Conservation (phyloP, 2,329 filamentous ascomycete genomes). For the Gaeumannomyces tritici region DNA sequence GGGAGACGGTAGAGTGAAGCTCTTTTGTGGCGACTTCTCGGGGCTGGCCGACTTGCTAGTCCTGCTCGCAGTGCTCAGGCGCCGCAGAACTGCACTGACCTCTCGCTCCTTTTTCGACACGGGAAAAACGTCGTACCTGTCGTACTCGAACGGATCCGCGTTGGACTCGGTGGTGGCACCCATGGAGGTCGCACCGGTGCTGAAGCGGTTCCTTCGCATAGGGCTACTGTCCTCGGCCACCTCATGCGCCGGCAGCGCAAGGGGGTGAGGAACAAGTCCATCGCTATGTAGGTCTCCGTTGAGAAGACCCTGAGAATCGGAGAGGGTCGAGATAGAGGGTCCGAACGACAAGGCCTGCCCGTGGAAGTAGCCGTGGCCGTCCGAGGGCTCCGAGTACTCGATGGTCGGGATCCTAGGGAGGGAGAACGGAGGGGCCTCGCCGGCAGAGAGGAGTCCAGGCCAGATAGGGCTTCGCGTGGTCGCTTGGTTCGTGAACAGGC, state of each 20-base stretch:
- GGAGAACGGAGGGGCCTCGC: not conserved
- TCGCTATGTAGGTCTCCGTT: not conserved
- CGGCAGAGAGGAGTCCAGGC: not conserved
- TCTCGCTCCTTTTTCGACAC: conserved; percentile 29
- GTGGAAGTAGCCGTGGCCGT: not conserved
- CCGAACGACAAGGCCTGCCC: not conserved
- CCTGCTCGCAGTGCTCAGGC: conserved; percentile 15
- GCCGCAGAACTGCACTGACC: conserved; percentile 28
- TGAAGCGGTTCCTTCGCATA: conserved; percentile 8
- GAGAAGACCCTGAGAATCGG: conserved; percentile 3
- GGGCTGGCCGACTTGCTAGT: conserved; percentile 15
- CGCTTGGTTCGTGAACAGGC: not conserved
- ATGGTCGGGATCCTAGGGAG: conserved; percentile 1
- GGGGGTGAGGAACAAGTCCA: conserved; percentile 10
- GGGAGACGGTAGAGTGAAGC: conserved; percentile 7
- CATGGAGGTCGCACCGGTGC: conserved; percentile 17
- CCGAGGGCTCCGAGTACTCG: not conserved
- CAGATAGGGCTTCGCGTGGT: not conserved
- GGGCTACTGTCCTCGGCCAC: conserved; percentile 1
- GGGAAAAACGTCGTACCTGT: conserved; percentile 29
- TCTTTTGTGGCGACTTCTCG: conserved; percentile 18
- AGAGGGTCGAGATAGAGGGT: not conserved
- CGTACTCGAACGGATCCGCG: conserved; percentile 36
- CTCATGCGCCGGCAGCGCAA: conserved; percentile 9
- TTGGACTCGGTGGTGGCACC: conserved; percentile 22